Percentiles rank a stretch among this genome's conserved stretches.
phyloP scores from a whole-genome alignment of 768 basidiomycete genomes.

The Leccinum aurantiacum region DNA sequence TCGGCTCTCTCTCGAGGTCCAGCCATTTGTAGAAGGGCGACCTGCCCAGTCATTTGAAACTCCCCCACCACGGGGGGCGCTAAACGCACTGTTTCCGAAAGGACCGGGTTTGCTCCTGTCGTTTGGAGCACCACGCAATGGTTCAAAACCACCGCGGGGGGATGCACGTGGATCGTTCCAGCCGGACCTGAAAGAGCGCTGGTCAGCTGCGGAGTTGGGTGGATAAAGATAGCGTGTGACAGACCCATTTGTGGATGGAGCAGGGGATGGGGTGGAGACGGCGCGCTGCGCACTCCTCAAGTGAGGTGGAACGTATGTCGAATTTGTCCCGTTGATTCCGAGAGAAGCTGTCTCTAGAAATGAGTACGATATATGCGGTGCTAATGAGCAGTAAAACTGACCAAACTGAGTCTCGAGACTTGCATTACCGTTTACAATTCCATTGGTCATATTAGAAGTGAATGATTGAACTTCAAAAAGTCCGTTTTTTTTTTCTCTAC shows the following conservation, averaged over 20 bases:
- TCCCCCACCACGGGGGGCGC: conserved; percentile 35
- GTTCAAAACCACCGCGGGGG: conserved; percentile 50
- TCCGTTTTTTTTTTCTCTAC: conserved; percentile 27
- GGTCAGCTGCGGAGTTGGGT: conserved; percentile 17
- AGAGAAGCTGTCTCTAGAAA: conserved; percentile 56
- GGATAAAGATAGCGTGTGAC: conserved; percentile 23
- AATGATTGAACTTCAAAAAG: conserved; percentile 31
- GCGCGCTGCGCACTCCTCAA: conserved; percentile 85
- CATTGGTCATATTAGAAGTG: conserved; percentile 81
- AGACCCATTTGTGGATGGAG: conserved; percentile 51
- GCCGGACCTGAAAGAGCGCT: conserved; percentile 50
- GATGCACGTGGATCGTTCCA: conserved; percentile 76
- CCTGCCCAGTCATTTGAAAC: conserved; percentile 42
- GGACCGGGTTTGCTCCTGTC: conserved; percentile 38
- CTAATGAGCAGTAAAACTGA: conserved; percentile 34
- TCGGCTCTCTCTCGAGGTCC: conserved; percentile 36
- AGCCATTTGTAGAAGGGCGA: conserved; percentile 38
- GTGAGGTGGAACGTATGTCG: conserved; percentile 88
- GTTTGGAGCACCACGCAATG: conserved; percentile 42
- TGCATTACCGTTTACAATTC: conserved; percentile 76
- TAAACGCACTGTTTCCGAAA: conserved; percentile 41
- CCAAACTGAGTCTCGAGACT: conserved; percentile 77
- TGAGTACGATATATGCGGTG: not conserved
- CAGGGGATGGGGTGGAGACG: conserved; percentile 50
- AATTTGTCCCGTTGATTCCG: conserved; percentile 65